These are phyloP conservation scores for Mucor ambiguus DNA, from an alignment of 371 early-diverging fungal genomes.

Conservation along the genomic window DNA sequence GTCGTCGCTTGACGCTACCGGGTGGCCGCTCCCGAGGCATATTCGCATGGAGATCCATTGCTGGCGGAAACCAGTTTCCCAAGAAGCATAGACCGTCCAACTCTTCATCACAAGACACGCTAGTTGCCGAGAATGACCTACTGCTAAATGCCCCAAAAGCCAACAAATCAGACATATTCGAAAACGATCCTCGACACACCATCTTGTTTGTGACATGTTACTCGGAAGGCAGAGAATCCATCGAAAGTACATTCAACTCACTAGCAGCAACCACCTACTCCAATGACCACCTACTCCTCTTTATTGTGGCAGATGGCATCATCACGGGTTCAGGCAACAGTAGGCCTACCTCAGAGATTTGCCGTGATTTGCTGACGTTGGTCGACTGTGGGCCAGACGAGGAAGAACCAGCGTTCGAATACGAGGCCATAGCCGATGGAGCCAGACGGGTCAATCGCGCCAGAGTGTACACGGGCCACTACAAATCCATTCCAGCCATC, in stretches of 20 bases:
- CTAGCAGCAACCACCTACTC: slow-evolving; percentile 86
- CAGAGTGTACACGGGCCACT: slow-evolving; percentile 92
- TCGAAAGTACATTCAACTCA: slow-evolving; percentile 91
- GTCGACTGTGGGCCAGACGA: slow-evolving; percentile 30
- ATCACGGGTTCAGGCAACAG: slow-evolving; percentile 82
- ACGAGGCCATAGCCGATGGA: slow-evolving; percentile 88
- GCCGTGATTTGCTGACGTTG: slow-evolving; percentile 59
- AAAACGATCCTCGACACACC: slow-evolving; percentile 32
- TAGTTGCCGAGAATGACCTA: neutral
- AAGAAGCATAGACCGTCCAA: slow-evolving; percentile 12
- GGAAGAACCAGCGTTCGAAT: slow-evolving; percentile 65
- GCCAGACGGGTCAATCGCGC: slow-evolving; percentile 85
- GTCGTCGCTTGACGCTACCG: slow-evolving; percentile 63
- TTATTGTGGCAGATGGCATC: slow-evolving; percentile 89
- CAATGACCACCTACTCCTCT: slow-evolving; percentile 88
- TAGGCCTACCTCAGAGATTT: slow-evolving; percentile 78
- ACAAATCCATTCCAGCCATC: slow-evolving; percentile 71
- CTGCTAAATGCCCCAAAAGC: neutral
- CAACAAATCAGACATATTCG: neutral
- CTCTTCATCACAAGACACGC: slow-evolving; percentile 20
- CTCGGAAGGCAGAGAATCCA: slow-evolving; percentile 86
- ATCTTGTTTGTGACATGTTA: slow-evolving; percentile 86
- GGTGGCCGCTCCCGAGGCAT: slow-evolving; percentile 19
- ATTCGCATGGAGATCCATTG: slow-evolving; percentile 15
- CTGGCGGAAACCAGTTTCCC: slow-evolving; percentile 32